These are phyloP conservation scores for Arachnopeziza araneosa DNA, from an alignment of 2,329 filamentous ascomycete genomes.

Conservation along the genomic window DNA sequence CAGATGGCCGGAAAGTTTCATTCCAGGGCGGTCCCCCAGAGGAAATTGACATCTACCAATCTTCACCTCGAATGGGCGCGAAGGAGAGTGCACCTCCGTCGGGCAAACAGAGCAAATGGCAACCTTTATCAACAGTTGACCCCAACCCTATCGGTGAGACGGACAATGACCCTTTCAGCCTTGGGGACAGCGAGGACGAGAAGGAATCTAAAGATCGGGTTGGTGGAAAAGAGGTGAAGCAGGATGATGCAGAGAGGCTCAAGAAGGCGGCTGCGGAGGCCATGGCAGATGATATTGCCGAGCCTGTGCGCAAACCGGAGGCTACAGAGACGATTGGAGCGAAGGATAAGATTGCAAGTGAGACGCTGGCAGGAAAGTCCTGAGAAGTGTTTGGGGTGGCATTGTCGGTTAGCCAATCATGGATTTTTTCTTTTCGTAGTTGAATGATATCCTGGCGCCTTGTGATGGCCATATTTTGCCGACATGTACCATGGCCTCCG, in stretches of 20 bases:
- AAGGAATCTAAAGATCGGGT: conserved; percentile 60
- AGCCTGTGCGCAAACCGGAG: conserved; percentile 25
- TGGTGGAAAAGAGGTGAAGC: conserved; percentile 47
- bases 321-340: conserved; percentile 26
- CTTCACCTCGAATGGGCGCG: conserved; percentile 49
- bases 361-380: conserved; percentile 24
- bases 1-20: conserved; percentile 45
- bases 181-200: conserved; percentile 94
- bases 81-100: conserved; percentile 46
- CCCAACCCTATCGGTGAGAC: conserved; percentile 76
- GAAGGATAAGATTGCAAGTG: conserved; percentile 28
- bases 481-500: neutral
- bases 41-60: conserved; percentile 74
- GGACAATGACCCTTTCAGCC: conserved; percentile 93
- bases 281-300: conserved; percentile 36
- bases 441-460: neutral
- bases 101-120: conserved; percentile 87
- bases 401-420: conserved; percentile 1
- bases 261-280: conserved; percentile 56
- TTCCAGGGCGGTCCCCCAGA: conserved; percentile 56
- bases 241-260: conserved; percentile 50
- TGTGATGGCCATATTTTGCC: neutral
- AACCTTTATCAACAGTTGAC: conserved; percentile 81
- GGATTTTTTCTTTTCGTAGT: neutral
- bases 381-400: conserved; percentile 3